Percentiles rank a stretch among this genome's conserved stretches.
Conservation (phyloP, 2,329 filamentous ascomycete genomes). For the Ophiostoma montium region DNA sequence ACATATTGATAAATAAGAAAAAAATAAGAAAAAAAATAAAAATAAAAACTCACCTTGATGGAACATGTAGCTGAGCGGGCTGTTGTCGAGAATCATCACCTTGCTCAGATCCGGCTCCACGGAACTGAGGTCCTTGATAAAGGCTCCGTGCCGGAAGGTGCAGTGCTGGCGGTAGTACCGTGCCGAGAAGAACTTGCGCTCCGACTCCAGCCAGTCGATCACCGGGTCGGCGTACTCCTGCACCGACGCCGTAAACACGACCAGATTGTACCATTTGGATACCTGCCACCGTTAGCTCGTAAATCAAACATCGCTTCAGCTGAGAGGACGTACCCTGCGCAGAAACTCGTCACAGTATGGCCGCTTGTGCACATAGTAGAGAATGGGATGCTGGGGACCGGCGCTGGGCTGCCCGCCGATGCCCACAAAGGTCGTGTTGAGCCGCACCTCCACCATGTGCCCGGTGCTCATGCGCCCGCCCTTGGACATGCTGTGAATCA, state of each 20-base stretch:
- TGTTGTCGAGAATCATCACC: constrained; percentile 98
- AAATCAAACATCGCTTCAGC: too few species aligned
- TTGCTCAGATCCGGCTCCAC: constrained; percentile 95
- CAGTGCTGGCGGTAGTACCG: constrained; percentile 96
- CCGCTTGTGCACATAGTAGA: constrained; percentile 98
- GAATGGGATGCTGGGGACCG: constrained; percentile 83
- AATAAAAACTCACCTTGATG: constrained; percentile 61
- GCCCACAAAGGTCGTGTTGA: constrained; percentile 58
- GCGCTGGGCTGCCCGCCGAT: constrained; percentile 51
- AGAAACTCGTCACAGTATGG: constrained; percentile 95
- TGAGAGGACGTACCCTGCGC: constrained; percentile 45
- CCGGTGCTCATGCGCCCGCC: constrained; percentile 90
- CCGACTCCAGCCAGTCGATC: constrained; percentile 95
- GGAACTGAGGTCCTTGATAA: constrained; percentile 93
- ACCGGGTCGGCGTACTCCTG: constrained; percentile 98
- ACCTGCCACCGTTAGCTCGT: constrained; percentile 33
- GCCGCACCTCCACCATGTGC: constrained; percentile 96
- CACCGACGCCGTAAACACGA: constrained; percentile 92
- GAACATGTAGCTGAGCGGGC: constrained; percentile 94
- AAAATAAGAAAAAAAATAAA: not conserved
- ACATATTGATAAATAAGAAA: not conserved
- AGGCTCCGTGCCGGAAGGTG: constrained; percentile 86
- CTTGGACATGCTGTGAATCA: constrained; percentile 97
- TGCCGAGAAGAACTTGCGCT: constrained; percentile 89
- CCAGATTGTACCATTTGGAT: constrained; percentile 95